A percentile compares a stretch with the other conserved stretches of the same genome.
Evolutionary conservation across 2,329 filamentous ascomycete species (phyloP).

Genomic region (Dichotomopilus funicola): DNA sequence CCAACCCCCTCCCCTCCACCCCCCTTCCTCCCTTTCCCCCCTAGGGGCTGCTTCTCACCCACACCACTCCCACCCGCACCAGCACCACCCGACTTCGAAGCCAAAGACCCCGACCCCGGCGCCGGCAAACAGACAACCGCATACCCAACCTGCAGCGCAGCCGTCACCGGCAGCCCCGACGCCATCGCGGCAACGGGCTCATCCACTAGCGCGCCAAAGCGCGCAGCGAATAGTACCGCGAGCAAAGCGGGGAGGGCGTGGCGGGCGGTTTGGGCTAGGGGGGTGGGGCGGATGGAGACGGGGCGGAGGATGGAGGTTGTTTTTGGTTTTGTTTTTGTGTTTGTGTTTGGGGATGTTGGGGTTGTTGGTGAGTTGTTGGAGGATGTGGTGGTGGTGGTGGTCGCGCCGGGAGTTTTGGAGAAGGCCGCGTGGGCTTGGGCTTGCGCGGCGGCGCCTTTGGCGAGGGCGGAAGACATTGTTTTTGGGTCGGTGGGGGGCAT

Average conservation of each 20-base stretch:
- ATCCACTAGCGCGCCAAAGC: constrained; percentile 28
- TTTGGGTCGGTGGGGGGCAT: constrained; percentile 30
- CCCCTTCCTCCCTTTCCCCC: no score
- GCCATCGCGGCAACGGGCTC: constrained; percentile 28
- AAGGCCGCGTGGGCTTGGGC: constrained; percentile 3
- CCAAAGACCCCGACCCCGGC: constrained; percentile 40
- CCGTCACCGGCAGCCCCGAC: constrained; percentile 27
- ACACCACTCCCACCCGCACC: constrained; percentile 14
- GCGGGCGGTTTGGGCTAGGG: constrained; percentile 26
- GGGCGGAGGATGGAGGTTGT: constrained; percentile 15
- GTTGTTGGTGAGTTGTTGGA: background rate
- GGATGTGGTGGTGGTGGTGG: background rate
- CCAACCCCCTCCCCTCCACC: constrained; percentile 24
- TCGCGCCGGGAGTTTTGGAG: background rate
- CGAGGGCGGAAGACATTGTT: constrained; percentile 27
- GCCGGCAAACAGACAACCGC: constrained; percentile 56
- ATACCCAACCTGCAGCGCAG: constrained; percentile 39
- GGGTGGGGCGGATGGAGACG: constrained; percentile 20
- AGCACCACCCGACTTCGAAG: background rate
- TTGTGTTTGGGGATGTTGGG: background rate
- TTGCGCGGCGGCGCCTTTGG: constrained; percentile 16
- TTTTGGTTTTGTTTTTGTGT: background rate
- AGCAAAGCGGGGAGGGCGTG: constrained; percentile 27
- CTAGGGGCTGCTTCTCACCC: no score
- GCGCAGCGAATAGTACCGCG: constrained; percentile 23